A percentile compares a stretch with the other conserved stretches of the same genome.
Evolutionary conservation across 768 basidiomycete genomes (phyloP).

Genomic region (Collybia mongolica): DNA sequence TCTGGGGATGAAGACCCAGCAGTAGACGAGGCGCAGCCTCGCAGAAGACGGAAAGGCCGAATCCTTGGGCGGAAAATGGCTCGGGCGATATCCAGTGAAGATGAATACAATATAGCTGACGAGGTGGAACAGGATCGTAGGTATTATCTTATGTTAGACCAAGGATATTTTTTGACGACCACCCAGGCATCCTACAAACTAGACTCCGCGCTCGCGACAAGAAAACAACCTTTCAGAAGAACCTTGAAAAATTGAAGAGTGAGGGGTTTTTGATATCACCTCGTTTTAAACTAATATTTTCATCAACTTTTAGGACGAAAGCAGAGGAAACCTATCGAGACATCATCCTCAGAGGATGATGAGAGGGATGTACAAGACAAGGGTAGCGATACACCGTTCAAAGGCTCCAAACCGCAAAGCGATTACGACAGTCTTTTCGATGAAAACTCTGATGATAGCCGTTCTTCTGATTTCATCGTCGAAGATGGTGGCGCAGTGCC

Average conservation of each 20-base stretch:
- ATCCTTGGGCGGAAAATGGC: constrained; percentile 27
- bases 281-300: neutral
- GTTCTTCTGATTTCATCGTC: constrained; percentile 53
- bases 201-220: constrained; percentile 64
- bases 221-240: constrained; percentile 58
- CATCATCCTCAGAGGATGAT: constrained; percentile 19
- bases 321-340: constrained; percentile 35
- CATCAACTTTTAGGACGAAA: constrained; percentile 36
- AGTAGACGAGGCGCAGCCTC: too few relatives aligned
- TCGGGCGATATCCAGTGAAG: constrained; percentile 40
- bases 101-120: constrained; percentile 27
- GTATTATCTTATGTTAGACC: neutral
- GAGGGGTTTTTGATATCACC: constrained; percentile 9
- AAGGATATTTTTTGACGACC: neutral
- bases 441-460: constrained; percentile 36
- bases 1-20: too few relatives aligned
- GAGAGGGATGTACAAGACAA: constrained; percentile 24
- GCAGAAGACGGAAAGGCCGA: constrained; percentile 32
- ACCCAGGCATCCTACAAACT: constrained; percentile 57
- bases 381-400: constrained; percentile 31
- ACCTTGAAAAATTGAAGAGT: constrained; percentile 70
- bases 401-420: constrained; percentile 42
- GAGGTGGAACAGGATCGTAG: constrained; percentile 60
- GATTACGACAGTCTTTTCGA: constrained; percentile 35
- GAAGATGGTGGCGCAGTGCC: constrained; percentile 54